Conservation (phyloP, 768 basidiomycete genomes). For the Mycena latifolia region DNA sequence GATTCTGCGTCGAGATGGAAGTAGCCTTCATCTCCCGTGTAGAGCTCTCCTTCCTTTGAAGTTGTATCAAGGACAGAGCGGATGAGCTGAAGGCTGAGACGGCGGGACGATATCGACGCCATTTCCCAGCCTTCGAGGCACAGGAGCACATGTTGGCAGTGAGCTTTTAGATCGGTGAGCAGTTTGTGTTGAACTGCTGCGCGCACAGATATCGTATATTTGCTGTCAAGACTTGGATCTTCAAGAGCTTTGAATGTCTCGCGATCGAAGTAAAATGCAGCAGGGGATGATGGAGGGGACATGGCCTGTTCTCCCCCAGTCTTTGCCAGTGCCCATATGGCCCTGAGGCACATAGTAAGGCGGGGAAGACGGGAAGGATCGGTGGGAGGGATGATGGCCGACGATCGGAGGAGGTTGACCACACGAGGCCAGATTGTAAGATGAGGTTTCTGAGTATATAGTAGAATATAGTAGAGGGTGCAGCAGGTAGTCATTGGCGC, state of each 20-base stretch:
- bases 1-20: background rate
- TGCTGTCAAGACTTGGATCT: background rate
- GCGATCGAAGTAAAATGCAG: background rate
- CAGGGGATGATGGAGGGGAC: background rate
- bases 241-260: constrained; percentile 5
- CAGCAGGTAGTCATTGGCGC: constrained; percentile 3
- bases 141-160: background rate
- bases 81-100: background rate
- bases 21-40: background rate
- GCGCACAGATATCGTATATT: constrained; percentile 3
- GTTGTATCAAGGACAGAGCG: background rate
- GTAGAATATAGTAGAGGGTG: background rate
- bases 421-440: constrained; percentile 3
- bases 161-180: background rate
- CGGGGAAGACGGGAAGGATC: background rate
- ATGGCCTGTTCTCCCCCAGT: background rate
- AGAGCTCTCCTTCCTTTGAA: constrained; percentile 1
- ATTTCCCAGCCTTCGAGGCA: background rate
- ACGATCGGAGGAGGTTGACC: constrained; percentile 1
- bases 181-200: background rate
- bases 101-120: constrained; percentile 2
- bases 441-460: constrained; percentile 1
- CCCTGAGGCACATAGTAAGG: constrained; percentile 1
- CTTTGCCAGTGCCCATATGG: constrained; percentile 1
- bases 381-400: background rate